Evolutionary conservation across 768 basidiomycete species (phyloP), one percentile per base, ranked within the genome.

Genomic region (Xerocomellus amylosporus): DNA sequence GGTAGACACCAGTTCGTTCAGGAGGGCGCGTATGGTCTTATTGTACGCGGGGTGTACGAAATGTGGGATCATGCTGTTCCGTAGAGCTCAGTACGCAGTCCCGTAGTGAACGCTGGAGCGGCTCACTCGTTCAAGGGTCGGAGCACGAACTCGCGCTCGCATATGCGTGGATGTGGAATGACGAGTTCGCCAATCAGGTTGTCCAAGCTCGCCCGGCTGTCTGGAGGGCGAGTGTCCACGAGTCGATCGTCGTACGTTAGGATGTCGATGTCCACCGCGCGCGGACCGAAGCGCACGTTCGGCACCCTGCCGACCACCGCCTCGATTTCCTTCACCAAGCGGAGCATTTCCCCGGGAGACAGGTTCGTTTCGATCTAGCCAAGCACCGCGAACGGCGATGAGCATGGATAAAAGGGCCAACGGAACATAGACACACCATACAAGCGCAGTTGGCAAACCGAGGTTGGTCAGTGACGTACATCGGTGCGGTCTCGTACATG

Each of bases 381-480:
- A 7, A 37, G 44, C 34, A 20, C 5, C 8, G 8, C 2, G 37
- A 37, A 58, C 17, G 28, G 34, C n/a, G 39, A 53, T 49, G 20
- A 47, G 50, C 15, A 38, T 8, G 31, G 42, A 37, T 19, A n/a
- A 10, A 31, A 4, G 13, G 42, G 26, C 44, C 4, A 26, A 2
- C 8, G 13, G 9, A 14, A 2, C 10, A 38, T 12, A 43, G 43
- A 77, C 90, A 53, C 57, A 96, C 95, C 71, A 93, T 74, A 57
- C 93, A 89, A n/a, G 90, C 91, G 59, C 90, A 89, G 64, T 98
- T 99, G 55, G 89, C 80, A 72, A 98, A 98, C 34, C 77, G 74
- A 13, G 87, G 88, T 68, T 99, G 97, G 53, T 97, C 87, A 12
- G 82, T 82, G 40, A 96, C 88, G 67, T 99, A 98, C 97, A 99